Evolutionary conservation across 148 eudicot species (phyloP).

Genomic region (Cornus controversa): DNA sequence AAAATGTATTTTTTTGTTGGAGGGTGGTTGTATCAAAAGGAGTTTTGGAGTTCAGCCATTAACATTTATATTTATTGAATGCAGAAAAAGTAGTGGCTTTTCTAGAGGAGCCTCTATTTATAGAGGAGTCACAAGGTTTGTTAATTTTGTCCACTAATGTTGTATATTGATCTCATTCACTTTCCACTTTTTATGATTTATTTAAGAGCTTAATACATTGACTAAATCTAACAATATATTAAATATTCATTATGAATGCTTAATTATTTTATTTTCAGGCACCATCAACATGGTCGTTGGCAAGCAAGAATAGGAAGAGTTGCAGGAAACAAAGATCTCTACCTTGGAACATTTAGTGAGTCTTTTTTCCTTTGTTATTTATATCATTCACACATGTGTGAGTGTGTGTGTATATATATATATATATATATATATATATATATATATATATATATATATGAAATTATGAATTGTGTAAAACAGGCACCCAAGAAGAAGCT

Average conservation of each 20-base stretch:
- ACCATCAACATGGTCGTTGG: slow-evolving; percentile 98
- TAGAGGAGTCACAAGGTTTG: slow-evolving; percentile 82
- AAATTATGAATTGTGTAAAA: background rate
- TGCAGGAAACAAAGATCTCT: slow-evolving; percentile 92
- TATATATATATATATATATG: background rate
- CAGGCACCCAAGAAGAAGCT: slow-evolving; percentile 95
- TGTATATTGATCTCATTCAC: background rate
- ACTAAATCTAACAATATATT: too few relatives aligned
- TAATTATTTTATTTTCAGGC: slow-evolving; percentile 40
- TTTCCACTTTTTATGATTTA: background rate
- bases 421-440: too few relatives aligned
- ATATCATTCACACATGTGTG: too few relatives aligned
- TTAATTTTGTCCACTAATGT: background rate
- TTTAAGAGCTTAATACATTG: too few relatives aligned
- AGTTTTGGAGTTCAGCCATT: background rate
- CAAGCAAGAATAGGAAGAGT: slow-evolving; percentile 97
- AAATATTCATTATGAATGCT: background rate
- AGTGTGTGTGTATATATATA: too few relatives aligned
- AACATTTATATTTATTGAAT: background rate
- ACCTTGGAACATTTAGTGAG: slow-evolving; percentile 93
- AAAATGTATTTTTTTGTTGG: background rate
- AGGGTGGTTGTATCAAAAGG: background rate
- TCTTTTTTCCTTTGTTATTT: too few relatives aligned
- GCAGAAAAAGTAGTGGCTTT: slow-evolving; percentile 84
- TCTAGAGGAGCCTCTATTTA: slow-evolving; percentile 90